Conservation (phyloP, 805 yeast species). For the Wickerhamomyces alni region DNA sequence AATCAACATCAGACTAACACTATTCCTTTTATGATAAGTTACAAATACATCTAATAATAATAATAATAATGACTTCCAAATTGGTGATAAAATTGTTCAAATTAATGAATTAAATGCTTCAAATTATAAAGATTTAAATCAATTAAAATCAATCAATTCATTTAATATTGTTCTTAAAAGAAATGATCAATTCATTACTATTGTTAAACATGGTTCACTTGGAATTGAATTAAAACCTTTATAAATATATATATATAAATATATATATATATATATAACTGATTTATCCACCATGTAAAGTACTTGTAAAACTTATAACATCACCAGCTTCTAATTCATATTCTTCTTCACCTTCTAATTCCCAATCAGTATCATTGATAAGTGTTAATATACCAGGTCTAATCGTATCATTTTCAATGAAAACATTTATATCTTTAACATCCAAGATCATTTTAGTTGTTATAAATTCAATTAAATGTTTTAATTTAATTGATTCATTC, state of each 20-base stretch:
- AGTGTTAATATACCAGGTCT: conserved; percentile 91
- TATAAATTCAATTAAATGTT: conserved; percentile 53
- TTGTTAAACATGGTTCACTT: conserved; percentile 19
- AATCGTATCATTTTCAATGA: conserved; percentile 73
- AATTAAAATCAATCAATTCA: not conserved
- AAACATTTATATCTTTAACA: conserved; percentile 61
- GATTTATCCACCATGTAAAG: conserved; percentile 84
- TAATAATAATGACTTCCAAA: too few species aligned
- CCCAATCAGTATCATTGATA: conserved; percentile 96
- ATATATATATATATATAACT: not conserved
- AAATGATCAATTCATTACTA: not conserved
- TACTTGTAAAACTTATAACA: conserved; percentile 79
- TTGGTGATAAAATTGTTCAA: conserved; percentile 49
- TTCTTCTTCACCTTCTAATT: conserved; percentile 80
- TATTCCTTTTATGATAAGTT: conserved; percentile 35
- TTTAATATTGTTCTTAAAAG: conserved; percentile 3
- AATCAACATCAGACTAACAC: too few species aligned
- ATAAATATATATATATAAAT: conserved; percentile 22
- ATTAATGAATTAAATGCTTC: conserved; percentile 51
- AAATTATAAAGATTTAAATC: conserved; percentile 46
- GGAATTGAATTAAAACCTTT: conserved; percentile 27
- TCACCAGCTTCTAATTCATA: conserved; percentile 76
- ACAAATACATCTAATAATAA: too few species aligned
- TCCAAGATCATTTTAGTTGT: conserved; percentile 49
- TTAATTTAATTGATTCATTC: conserved; percentile 24